Base-by-base conservation (phyloP, 257 asterid genomes). In the Haberlea rhodopensis region DNA sequence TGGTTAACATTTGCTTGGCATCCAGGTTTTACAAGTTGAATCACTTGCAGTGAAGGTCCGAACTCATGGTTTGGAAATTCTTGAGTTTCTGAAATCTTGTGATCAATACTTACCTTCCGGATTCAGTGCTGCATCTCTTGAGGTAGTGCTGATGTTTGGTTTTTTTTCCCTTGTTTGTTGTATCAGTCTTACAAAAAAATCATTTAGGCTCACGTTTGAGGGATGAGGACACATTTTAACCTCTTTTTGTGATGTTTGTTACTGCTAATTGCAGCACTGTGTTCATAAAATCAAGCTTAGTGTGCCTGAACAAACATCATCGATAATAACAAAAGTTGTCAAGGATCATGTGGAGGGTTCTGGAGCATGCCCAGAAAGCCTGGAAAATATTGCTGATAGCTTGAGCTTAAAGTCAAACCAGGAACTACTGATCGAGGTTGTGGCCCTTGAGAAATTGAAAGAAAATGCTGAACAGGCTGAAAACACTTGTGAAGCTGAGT, bases 391-490 rank as follows among this genome's bases (percentile, higher is more conserved):
- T 61, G 85, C 91, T 53, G 87, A 80, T 76, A 73, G 74, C 76
- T 69, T 89, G 82, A 79, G 80, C 79, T 83, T 89, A 75, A 82
- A 81, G 60, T 85, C 89, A 18, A 89, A 85, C 72, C 85, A 85
- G 68, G 95, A 85, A 70, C 86, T 89, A 67, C 73, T 89, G 60
- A 76, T 89, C 57, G 96, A 89, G 84, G 85, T 85, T 53, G 95
- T 89, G 69, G 95, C 94, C 74, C 94, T 89, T 49, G 96, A 89
- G 76, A 89, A 87, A 66, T 74, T 87, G 84, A 87, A 87, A 78
- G 95, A 85, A 76, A 85, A 78, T 76, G 87, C 91, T 27, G 95
- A 87, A 71, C 89, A 78, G 68, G 95, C 87, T 46, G 95, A 83
- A 62, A 87, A 83, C 60, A 68, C 31, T 54, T 76, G 67, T 65